A percentile compares a stretch with the other conserved stretches of the same genome.
Evolutionary conservation across 495 filamentous ascomycete genomes (phyloP).

Genomic region (Chaetomidium leptoderma): DNA sequence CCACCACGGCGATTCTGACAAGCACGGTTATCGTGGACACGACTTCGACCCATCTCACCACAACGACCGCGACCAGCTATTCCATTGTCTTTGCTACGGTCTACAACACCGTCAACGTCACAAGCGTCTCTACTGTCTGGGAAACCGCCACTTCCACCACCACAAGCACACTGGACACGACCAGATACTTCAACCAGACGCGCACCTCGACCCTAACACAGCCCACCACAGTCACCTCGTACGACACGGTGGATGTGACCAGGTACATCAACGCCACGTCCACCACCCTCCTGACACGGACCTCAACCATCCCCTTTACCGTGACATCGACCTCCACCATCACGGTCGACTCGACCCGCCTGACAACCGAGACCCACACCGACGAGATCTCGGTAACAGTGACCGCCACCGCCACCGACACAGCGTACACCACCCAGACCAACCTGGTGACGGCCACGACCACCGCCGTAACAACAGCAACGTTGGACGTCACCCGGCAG

Average conservation of each 20-base stretch:
- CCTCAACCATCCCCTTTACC: not conserved
- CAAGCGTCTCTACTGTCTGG: not conserved
- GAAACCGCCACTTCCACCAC: not conserved
- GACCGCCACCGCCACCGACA: not conserved
- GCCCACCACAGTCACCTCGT: constrained; percentile 1
- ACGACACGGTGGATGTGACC: not conserved
- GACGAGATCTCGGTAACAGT: not conserved
- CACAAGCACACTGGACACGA: not conserved
- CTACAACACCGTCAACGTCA: constrained; percentile 4
- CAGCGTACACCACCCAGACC: not conserved
- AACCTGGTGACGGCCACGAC: not conserved
- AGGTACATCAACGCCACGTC: not conserved
- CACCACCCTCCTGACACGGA: not conserved
- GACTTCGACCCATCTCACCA: not conserved
- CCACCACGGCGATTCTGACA: not conserved
- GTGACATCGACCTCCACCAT: not conserved
- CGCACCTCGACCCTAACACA: not conserved
- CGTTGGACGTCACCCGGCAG: not conserved
- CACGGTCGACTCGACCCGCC: constrained; percentile 1
- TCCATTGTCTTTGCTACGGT: constrained; percentile 6
- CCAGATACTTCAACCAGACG: not conserved
- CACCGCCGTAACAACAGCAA: not conserved
- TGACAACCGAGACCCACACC: not conserved
- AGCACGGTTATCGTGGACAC: not conserved
- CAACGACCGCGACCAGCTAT: not conserved